phyloP scores from a whole-genome alignment of 2,329 filamentous ascomycete genomes.

The Gnomoniopsis smithogilvyi region DNA sequence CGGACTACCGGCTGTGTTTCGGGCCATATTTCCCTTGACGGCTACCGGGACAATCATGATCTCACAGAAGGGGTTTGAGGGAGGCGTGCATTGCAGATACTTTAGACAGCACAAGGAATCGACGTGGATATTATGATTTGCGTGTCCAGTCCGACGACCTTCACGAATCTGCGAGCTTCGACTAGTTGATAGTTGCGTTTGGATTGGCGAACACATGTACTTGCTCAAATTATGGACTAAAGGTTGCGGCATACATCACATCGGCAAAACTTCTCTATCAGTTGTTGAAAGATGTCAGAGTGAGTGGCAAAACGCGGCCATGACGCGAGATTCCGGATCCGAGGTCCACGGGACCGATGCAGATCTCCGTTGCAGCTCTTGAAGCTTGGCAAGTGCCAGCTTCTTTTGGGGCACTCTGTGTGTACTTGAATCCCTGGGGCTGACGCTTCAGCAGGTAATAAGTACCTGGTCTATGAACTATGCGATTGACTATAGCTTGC shows the following conservation, averaged over 20 bases:
- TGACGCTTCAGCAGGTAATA: too few relatives aligned
- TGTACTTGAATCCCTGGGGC: too few relatives aligned
- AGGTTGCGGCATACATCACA: neutral
- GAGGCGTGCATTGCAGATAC: slow-evolving; percentile 19
- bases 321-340: neutral
- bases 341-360: neutral
- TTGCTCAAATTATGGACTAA: neutral
- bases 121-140: slow-evolving; percentile 15
- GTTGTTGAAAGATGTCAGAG: neutral
- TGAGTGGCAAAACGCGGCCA: neutral
- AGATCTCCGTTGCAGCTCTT: neutral
- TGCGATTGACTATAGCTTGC: too few relatives aligned
- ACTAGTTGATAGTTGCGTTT: neutral
- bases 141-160: neutral
- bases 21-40: slow-evolving; percentile 16
- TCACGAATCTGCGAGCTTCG: neutral
- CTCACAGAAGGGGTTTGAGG: slow-evolving; percentile 1
- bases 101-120: slow-evolving; percentile 19
- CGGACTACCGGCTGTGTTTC: slow-evolving; percentile 6
- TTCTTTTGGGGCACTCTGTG: neutral
- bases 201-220: neutral
- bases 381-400: neutral
- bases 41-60: slow-evolving; percentile 9
- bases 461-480: too few relatives aligned
- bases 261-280: too few relatives aligned